Conservation (phyloP, 106 monocot species). For the Phalaenopsis aphrodite region DNA sequence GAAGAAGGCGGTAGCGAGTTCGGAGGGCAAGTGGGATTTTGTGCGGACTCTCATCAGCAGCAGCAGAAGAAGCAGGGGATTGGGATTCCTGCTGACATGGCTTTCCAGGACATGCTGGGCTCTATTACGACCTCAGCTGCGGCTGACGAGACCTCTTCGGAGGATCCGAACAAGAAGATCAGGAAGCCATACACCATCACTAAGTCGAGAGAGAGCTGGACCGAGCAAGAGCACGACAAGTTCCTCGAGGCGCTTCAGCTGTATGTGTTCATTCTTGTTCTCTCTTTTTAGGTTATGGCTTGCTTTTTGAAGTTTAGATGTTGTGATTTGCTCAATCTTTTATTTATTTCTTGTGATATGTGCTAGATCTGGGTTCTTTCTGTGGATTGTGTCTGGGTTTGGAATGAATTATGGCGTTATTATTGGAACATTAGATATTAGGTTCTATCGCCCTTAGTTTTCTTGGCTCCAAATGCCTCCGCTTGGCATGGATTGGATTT, state of each 20-base stretch:
- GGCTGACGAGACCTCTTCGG: background rate
- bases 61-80: background rate
- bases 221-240: constrained; percentile 61
- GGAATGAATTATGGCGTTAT: background rate
- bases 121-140: constrained; percentile 11
- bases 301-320: background rate
- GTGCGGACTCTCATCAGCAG: background rate
- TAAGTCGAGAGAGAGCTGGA: constrained; percentile 66
- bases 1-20: background rate
- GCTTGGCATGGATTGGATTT: no score
- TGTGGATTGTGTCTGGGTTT: background rate
- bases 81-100: background rate
- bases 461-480: no score
- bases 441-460: no score
- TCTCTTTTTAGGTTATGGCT: background rate
- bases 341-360: background rate
- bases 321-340: background rate
- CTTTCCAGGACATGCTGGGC: background rate
- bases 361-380: background rate
- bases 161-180: constrained; percentile 47
- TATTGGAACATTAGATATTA: background rate
- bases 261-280: constrained; percentile 9
- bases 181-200: constrained; percentile 48
- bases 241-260: constrained; percentile 59
- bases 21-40: background rate